Evolutionary conservation across 2,329 filamentous ascomycete species (phyloP), one percentile per base, ranked within the genome.

Genomic region (Ceratocystis diversiconidia): DNA sequence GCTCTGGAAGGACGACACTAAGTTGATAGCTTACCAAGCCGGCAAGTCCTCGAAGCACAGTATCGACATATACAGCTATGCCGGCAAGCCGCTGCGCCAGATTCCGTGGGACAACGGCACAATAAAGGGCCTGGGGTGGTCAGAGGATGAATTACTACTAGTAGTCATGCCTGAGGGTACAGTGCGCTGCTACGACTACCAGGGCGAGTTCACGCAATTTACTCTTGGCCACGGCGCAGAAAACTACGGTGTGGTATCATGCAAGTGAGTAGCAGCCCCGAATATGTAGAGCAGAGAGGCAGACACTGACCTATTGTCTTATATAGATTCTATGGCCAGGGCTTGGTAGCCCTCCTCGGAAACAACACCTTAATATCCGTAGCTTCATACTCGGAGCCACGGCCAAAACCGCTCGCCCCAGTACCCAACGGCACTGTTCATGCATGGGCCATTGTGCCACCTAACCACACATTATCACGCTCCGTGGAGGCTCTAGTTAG

Each of bases 171-270:
- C 88, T 64, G 92, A 99, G 72, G 94, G 94, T 28, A 92, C 86
- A 0, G 92, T 97, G 55, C 83, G 92, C 68, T 94, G 90, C 74
- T 96, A 91, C 73, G 89, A 94, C 72, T 78, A 99, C n/a, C 89
- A 96, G 74, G 90, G 88, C 68, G 92, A 97, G 73, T 99, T 99
- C 73, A 90, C 87, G 17, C 92, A 95, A 67, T 99, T 97, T 75
- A 92, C 89, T 0, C 79, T 99, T 0, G 94, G 92, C 64, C 87
- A 95, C 74, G 89, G 89, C 28, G 87, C 92, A 28, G 94, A 97
- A 71, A 89, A 95, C 69, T 85, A 87, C 71, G 89, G 92, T 30
- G 92, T 99, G 22, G 81, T 85, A 70, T 87, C 86, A n/a, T 97
- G 92, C 77, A 86, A 86, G 75, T 78, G 72, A 64, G 73, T 61